A percentile compares a stretch with the other conserved stretches of the same genome.
Evolutionary conservation across 2,329 filamentous ascomycete genomes (phyloP).

Genomic region (Zalaria obscura): DNA sequence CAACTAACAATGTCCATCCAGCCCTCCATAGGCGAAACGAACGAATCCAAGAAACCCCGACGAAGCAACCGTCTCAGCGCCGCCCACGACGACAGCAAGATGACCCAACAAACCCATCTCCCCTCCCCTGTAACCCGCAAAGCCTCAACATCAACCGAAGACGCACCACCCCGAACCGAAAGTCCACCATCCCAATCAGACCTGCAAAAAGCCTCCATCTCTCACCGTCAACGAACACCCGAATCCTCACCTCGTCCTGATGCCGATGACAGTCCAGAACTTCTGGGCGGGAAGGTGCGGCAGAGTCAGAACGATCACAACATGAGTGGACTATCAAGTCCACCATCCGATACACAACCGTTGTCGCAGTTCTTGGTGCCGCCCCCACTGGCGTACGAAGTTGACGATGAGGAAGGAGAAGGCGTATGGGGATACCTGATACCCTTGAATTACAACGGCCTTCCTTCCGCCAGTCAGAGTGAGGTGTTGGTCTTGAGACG

Average conservation of each 20-base stretch:
- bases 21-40: conserved; percentile 50
- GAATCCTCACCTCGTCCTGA: conserved; percentile 16
- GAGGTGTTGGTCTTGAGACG: conserved; percentile 61
- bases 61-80: conserved; percentile 55
- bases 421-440: conserved; percentile 95
- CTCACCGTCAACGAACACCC: conserved; percentile 36
- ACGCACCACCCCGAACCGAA: conserved; percentile 47
- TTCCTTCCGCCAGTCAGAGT: conserved; percentile 7
- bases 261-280: conserved; percentile 17
- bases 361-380: conserved; percentile 71
- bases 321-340: conserved; percentile 36
- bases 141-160: conserved; percentile 49
- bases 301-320: no score
- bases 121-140: conserved; percentile 69
- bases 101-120: conserved; percentile 51
- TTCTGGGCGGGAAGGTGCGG: no score
- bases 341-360: conserved; percentile 62
- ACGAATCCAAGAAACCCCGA: conserved; percentile 61
- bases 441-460: conserved; percentile 58
- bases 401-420: conserved; percentile 69
- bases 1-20: conserved; percentile 23
- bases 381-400: conserved; percentile 59
- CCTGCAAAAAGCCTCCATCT: conserved; percentile 9
- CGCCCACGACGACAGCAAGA: conserved; percentile 28
- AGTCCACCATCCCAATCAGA: conserved; percentile 51